Evolutionary conservation across 306 rosid species (phyloP), one percentile per base, ranked within the genome.

Genomic region (Oemleria cerasiformis): DNA sequence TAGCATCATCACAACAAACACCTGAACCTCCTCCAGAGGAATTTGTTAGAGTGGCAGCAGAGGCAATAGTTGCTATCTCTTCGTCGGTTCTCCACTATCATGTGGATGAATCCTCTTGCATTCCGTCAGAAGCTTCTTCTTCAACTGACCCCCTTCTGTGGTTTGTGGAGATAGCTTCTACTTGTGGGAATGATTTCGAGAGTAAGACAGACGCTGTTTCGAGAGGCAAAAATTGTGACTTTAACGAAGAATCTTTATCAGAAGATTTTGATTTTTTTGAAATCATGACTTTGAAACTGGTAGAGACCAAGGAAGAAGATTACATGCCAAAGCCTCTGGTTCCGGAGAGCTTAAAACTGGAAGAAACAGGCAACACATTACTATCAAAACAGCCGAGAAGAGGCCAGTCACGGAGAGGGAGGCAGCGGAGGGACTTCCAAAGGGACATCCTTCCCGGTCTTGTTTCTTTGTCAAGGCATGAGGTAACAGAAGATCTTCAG

Each of bases 401-500:
- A 77, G 99, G 97, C 17, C 95, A 89, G 17, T 84, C 91, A 43
- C 88, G 96, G 80, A 82, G 99, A 78, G 96, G 99, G 69, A 82
- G 97, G 84, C 97, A 91, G 85, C 78, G 94, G 70, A 86, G 96
- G 87, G 99, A 94, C 76, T 94, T 94, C 84, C 99, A 94, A 80
- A 84, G 92, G 88, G 99, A 94, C 78, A 91, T 94, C 76, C 97
- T 94, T 73, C 99, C 99, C 1, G 92, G 97, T 63, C 95, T 94
- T 40, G 64, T 85, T 12, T 86, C 99, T 69, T 76, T 94, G 65
- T 91, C 97, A 16, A 89, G 99, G 87, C 94, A 91, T 40, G 97
- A 94, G 85, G 97, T 94, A 57, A 94, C 97, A 7, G 99, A 91
- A 81, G 99, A 94, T 86, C 88, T 94, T 76, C 99, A 94, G 81